A percentile compares a stretch with the other conserved stretches of the same genome.
These are phyloP conservation scores for Lecanosticta acicola DNA, from an alignment of 2,329 filamentous ascomycete genomes.

Conservation along the genomic window DNA sequence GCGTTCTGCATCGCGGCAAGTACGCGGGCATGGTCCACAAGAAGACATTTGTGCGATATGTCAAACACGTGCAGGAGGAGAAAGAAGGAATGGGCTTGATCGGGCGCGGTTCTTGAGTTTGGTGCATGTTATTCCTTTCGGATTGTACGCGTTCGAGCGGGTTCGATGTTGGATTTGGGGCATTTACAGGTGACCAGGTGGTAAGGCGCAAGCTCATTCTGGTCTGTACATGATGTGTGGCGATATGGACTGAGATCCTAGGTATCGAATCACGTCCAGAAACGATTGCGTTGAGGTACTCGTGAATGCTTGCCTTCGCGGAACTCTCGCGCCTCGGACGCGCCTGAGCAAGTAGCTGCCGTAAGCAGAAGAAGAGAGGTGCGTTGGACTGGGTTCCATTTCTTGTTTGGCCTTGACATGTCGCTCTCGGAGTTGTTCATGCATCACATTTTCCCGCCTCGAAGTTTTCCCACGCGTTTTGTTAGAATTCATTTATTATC, in stretches of 20 bases:
- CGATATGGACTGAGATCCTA: background rate
- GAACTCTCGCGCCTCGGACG: too few species aligned
- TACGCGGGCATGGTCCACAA: constrained; percentile 93
- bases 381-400: too few species aligned
- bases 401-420: too few species aligned
- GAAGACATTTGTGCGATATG: constrained; percentile 92
- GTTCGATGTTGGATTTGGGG: background rate
- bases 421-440: too few species aligned
- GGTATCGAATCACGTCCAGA: background rate
- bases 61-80: constrained; percentile 69
- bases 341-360: too few species aligned
- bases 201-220: background rate
- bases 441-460: too few species aligned
- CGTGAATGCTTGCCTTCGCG: too few species aligned
- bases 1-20: constrained; percentile 74
- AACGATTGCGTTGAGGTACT: too few species aligned
- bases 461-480: too few species aligned
- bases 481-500: too few species aligned
- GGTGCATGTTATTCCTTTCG: background rate
- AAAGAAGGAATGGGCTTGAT: constrained; percentile 3
- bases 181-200: background rate
- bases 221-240: background rate
- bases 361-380: too few species aligned
- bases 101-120: constrained; percentile 3
- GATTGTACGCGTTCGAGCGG: constrained; percentile 8